These are phyloP conservation scores for Colletotrichum theobromicola DNA, from an alignment of 2,329 filamentous ascomycete genomes.

Conservation along the genomic window DNA sequence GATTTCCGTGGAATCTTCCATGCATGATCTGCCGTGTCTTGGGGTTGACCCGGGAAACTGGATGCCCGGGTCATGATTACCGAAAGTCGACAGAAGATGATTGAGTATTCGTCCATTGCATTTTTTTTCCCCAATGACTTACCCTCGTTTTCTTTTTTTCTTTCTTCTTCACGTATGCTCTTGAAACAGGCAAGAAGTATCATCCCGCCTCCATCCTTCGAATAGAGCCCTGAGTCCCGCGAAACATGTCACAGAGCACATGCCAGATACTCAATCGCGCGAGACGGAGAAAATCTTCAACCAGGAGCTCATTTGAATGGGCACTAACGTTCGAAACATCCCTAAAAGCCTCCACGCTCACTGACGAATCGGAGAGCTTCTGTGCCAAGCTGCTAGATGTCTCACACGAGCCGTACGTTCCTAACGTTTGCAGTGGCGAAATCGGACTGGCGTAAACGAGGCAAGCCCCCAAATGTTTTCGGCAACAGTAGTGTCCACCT, in stretches of 20 bases:
- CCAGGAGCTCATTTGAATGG: neutral
- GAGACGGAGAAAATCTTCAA: neutral
- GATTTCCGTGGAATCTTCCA: neutral
- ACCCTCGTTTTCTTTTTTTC: neutral
- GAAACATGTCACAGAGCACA: neutral
- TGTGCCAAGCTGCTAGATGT: neutral
- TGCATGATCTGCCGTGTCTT: neutral
- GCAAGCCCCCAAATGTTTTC: neutral
- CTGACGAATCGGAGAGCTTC: neutral
- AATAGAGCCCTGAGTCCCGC: neutral
- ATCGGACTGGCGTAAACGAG: neutral
- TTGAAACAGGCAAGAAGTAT: too few relatives aligned
- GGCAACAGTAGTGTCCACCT: neutral
- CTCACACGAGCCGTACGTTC: neutral
- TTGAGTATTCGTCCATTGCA: neutral
- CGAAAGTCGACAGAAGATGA: neutral
- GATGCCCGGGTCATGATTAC: neutral
- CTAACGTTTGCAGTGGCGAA: neutral
- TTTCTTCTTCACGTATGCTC: neutral
- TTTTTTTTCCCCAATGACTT: neutral
- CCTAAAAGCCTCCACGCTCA: neutral
- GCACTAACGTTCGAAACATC: neutral
- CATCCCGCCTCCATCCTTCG: neutral
- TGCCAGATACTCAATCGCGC: neutral
- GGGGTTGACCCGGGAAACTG: neutral